Conservation (phyloP, 1,284 basidiomycete species). For the Neotropicomus parvogracilis region DNA sequence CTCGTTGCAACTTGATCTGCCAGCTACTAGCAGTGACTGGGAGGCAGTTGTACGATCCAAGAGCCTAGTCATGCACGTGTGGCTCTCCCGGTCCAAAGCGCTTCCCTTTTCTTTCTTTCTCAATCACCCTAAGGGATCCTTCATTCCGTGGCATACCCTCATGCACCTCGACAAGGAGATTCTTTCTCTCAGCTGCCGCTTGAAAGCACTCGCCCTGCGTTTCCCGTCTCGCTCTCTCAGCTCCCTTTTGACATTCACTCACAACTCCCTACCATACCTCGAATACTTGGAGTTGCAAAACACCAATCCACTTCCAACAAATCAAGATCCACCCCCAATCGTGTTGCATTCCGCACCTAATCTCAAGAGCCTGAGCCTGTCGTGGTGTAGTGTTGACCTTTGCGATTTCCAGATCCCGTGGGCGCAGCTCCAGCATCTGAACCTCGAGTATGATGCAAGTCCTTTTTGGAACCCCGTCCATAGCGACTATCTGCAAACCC, state of each 20-base stretch:
- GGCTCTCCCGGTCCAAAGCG: slow-evolving; percentile 30
- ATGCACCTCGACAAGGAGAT: slow-evolving; percentile 32
- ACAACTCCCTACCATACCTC: slow-evolving; percentile 24
- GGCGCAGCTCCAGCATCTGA: slow-evolving; percentile 28
- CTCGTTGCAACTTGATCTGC: slow-evolving; percentile 25
- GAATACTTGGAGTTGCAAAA: slow-evolving; percentile 29
- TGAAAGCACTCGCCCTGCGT: slow-evolving; percentile 24
- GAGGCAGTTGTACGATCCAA: slow-evolving; percentile 28
- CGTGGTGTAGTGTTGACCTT: slow-evolving; percentile 32
- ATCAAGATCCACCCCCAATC: slow-evolving; percentile 26
- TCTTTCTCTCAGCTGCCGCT: slow-evolving; percentile 20
- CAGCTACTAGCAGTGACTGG: slow-evolving; percentile 21
- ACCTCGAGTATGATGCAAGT: slow-evolving; percentile 29
- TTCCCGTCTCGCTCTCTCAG: slow-evolving; percentile 28
- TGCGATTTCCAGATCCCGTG: slow-evolving; percentile 30
- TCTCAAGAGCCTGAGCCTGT: slow-evolving; percentile 28
- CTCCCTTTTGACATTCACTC: slow-evolving; percentile 30
- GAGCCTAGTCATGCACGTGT: slow-evolving; percentile 27
- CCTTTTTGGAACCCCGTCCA: slow-evolving; percentile 31
- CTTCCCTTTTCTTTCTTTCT: slow-evolving; percentile 30
- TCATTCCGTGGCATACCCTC: slow-evolving; percentile 29
- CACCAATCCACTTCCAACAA: slow-evolving; percentile 26
- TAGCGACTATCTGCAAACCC: slow-evolving; percentile 28
- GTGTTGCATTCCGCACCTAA: slow-evolving; percentile 27
- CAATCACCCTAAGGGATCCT: slow-evolving; percentile 23